Conservation (phyloP, 169 alveolate species). For the Eimeria necatrix region DNA sequence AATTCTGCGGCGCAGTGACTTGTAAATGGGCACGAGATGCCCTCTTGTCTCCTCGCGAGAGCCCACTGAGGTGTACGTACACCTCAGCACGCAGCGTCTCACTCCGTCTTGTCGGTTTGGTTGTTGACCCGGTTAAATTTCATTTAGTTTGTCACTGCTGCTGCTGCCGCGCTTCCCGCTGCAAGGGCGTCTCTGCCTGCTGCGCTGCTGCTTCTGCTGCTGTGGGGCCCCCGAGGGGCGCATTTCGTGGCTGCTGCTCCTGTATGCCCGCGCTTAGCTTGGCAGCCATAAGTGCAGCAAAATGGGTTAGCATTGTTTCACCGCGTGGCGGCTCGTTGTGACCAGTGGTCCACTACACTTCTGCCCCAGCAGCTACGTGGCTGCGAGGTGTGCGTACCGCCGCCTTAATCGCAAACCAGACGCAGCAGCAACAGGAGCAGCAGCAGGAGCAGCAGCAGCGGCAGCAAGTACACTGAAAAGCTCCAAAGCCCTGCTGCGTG, state of each 20-base stretch:
- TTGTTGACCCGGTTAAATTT: not conserved
- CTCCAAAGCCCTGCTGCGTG: not conserved
- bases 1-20: no score
- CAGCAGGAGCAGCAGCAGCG: not conserved
- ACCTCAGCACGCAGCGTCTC: slow-evolving; percentile 17
- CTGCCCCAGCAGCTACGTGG: not conserved
- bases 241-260: no score
- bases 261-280: no score
- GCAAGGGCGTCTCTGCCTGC: not conserved
- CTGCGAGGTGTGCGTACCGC: not conserved
- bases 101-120: not conserved
- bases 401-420: not conserved
- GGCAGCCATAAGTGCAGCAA: no score
- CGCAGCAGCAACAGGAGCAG: slow-evolving; percentile 1
- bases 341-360: no score
- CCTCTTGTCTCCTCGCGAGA: not conserved
- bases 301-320: no score
- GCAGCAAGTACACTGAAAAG: not conserved
- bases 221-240: no score
- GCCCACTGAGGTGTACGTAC: not conserved
- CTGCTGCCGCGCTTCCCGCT: not conserved
- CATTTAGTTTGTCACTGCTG: not conserved
- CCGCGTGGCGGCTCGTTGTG: no score
- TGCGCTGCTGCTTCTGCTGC: not conserved
- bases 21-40: no score